Conservation (phyloP, 306 rosid species). For the Canavalia gladiata region DNA sequence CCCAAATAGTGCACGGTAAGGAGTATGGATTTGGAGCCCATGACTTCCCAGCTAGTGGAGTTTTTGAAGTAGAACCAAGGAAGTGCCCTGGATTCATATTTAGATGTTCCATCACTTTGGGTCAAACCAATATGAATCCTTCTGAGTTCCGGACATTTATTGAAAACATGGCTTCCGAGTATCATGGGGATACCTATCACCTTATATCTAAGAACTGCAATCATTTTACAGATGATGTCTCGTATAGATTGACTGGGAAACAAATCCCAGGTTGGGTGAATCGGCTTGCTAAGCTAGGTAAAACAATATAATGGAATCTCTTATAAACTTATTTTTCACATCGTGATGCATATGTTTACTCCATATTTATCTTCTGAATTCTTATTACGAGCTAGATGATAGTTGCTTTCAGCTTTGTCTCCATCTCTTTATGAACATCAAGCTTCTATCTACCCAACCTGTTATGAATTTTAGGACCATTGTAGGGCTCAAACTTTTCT, state of each 20-base stretch:
- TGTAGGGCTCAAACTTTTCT: constrained; percentile 22
- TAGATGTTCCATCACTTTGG: constrained; percentile 79
- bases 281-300: constrained; percentile 96
- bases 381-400: constrained; percentile 6
- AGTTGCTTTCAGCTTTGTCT: constrained; percentile 23
- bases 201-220: constrained; percentile 97
- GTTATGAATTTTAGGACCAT: constrained; percentile 30
- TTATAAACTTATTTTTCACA: constrained; percentile 26
- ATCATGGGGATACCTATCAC: constrained; percentile 96
- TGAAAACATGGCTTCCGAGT: constrained; percentile 81
- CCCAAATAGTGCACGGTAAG: constrained; percentile 81
- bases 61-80: constrained; percentile 95
- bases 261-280: constrained; percentile 95
- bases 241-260: constrained; percentile 73
- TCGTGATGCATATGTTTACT: background rate
- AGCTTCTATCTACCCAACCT: constrained; percentile 31
- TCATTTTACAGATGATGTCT: constrained; percentile 88
- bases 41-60: constrained; percentile 92
- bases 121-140: constrained; percentile 61
- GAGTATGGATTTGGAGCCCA: constrained; percentile 98
- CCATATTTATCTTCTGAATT: constrained; percentile 23
- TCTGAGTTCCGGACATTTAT: constrained; percentile 77
- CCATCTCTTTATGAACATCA: background rate
- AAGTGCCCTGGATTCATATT: constrained; percentile 89
- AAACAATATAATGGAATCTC: constrained; percentile 22